These are phyloP conservation scores for Xylariomycetidae sp. DNA, from an alignment of 2,329 filamentous ascomycete genomes.

Conservation along the genomic window DNA sequence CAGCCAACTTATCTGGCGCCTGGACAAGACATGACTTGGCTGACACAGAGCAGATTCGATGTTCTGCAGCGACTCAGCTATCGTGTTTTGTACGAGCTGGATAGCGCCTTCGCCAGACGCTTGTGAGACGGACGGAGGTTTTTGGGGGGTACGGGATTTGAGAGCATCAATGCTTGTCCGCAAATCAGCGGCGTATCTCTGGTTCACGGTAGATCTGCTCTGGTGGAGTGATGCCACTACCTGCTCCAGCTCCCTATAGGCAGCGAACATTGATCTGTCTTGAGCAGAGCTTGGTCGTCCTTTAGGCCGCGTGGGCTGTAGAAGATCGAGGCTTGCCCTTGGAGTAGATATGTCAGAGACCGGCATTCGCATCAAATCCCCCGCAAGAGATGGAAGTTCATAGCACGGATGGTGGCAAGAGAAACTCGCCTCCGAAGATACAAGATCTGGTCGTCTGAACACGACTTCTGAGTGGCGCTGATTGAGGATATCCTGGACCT, in stretches of 20 bases:
- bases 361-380: conserved; percentile 14
- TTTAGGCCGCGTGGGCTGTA: too few species aligned
- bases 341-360: neutral
- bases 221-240: conserved; percentile 27
- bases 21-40: conserved; percentile 4
- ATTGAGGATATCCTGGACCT: conserved; percentile 38
- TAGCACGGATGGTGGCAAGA: conserved; percentile 10
- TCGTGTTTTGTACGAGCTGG: conserved; percentile 5
- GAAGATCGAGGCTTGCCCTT: neutral
- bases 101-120: conserved; percentile 1
- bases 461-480: conserved; percentile 17
- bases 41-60: conserved; percentile 9
- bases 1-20: conserved; percentile 36
- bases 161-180: conserved; percentile 20
- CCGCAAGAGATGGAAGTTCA: conserved; percentile 11
- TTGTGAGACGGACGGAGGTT: neutral
- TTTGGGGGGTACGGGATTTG: conserved; percentile 4
- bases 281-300: too few species aligned
- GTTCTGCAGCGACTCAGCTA: neutral
- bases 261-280: neutral
- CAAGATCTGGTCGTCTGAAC: conserved; percentile 12
- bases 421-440: conserved; percentile 13
- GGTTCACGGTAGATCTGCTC: conserved; percentile 29
- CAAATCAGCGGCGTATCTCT: conserved; percentile 31
- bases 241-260: conserved; percentile 17